These are phyloP conservation scores for Neurospora sublineolata DNA, from an alignment of 495 filamentous ascomycete genomes.

Conservation along the genomic window DNA sequence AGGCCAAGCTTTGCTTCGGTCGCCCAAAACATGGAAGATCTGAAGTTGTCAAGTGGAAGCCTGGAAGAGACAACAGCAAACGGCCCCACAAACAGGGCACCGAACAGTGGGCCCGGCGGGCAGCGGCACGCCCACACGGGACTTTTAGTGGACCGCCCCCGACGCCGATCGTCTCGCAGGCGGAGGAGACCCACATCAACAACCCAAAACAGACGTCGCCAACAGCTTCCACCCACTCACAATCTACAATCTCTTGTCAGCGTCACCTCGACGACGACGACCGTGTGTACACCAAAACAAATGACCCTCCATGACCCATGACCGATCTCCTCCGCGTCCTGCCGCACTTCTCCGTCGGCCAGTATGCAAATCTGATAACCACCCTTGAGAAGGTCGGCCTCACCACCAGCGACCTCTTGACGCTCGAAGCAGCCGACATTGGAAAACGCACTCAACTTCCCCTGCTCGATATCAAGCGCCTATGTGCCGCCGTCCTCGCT, in stretches of 20 bases:
- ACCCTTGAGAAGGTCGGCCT: slow-evolving; percentile 64
- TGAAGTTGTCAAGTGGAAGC: background rate
- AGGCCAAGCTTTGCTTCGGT: background rate
- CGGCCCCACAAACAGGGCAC: background rate
- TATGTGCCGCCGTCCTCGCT: slow-evolving; percentile 50
- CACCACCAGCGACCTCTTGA: slow-evolving; percentile 75
- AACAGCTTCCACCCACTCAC: background rate
- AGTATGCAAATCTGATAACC: slow-evolving; percentile 64
- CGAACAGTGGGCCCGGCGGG: background rate
- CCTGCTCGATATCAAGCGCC: slow-evolving; percentile 61
- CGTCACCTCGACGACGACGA: background rate
- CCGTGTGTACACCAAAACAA: background rate
- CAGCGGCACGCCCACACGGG: background rate
- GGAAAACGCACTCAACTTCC: slow-evolving; percentile 78
- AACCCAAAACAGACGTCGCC: background rate
- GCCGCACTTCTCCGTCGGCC: slow-evolving; percentile 60
- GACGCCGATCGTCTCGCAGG: background rate
- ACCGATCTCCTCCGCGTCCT: slow-evolving; percentile 81
- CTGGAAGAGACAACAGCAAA: background rate
- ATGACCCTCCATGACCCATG: slow-evolving; percentile 36
- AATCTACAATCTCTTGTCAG: background rate
- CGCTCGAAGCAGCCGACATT: slow-evolving; percentile 70
- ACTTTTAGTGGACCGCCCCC: background rate
- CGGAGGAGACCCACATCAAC: background rate
- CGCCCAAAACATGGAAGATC: background rate